Evolutionary conservation across 2,329 filamentous ascomycete species (phyloP), one percentile per base, ranked within the genome.

Genomic region (Coniochaeta prunicola): DNA sequence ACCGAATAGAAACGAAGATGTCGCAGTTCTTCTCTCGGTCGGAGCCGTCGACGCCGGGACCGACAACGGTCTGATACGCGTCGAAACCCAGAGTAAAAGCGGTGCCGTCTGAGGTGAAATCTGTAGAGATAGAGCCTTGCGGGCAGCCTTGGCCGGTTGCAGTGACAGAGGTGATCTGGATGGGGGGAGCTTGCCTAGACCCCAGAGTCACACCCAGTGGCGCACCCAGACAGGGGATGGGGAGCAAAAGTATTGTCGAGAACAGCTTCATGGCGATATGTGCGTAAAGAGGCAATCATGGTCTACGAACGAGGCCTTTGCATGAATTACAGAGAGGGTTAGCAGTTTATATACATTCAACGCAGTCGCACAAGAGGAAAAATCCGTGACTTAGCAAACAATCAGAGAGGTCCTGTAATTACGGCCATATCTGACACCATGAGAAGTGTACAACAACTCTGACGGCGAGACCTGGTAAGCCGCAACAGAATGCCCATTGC

Each of bases 31-130:
- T 21, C 19, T 57, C 38, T 24, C 38, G 56, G 26, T 53, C 15
- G 4, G 42, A 48, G 21, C 42, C 42, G 57, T 17, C n/a, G 24
- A 28, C 19, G 26, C 30, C 26, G 19, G 26, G 26, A 4, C 40
- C 56, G 56, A 57, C 31, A 15, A 21, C 1, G 26, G 56, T 50
- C 38, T 50, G 56, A 19, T 33, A 57, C 15, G 26, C 24, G 56
- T 57, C 56, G 38, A 57, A 50, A 40, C 56, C 56, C 24, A 57
- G 19, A 7, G 56, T 57, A 19, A 57, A 13, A 17, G 42, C 26
- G 8, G 56, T 57, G 15, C 30, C 33, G 28, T 50, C 40, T 9
- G 38, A 17, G 56, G 12, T 34, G 56, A 57, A 33, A 26, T 36
- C 19, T 26, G 38, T 48, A 7, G 40, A n/a, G 38, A 57, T 12